phyloP scores from a whole-genome alignment of 768 basidiomycete species.

The Russula brevipes region DNA sequence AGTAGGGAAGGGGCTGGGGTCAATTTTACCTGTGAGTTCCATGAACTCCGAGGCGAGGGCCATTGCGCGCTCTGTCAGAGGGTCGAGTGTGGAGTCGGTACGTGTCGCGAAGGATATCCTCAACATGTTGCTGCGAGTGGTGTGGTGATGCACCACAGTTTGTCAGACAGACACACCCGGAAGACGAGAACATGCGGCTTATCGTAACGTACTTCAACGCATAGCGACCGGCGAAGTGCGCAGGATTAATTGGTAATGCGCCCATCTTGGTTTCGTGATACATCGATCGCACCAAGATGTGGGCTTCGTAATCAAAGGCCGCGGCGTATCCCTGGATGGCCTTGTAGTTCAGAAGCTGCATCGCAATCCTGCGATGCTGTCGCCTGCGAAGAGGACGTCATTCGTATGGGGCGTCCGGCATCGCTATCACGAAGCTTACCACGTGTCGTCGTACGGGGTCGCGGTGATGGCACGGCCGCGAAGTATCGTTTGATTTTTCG shows the following conservation, averaged over 20 bases:
- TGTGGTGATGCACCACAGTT: slow-evolving; percentile 1
- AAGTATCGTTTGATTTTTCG: slow-evolving; percentile 44
- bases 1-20: background rate
- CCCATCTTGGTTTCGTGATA: slow-evolving; percentile 35
- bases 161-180: slow-evolving; percentile 1
- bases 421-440: slow-evolving; percentile 29
- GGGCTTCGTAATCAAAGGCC: slow-evolving; percentile 39
- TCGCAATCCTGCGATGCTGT: slow-evolving; percentile 41
- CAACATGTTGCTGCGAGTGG: slow-evolving; percentile 40
- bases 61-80: slow-evolving; percentile 37
- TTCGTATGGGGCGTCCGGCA: background rate
- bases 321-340: slow-evolving; percentile 37
- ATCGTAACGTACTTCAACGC: slow-evolving; percentile 26
- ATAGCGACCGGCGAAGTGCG: slow-evolving; percentile 38
- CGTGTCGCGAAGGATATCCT: slow-evolving; percentile 41
- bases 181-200: background rate
- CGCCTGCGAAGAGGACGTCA: slow-evolving; percentile 30
- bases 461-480: slow-evolving; percentile 42
- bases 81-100: slow-evolving; percentile 38
- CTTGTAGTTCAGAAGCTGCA: slow-evolving; percentile 31
- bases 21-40: slow-evolving; percentile 30
- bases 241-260: slow-evolving; percentile 35
- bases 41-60: slow-evolving; percentile 43
- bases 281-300: slow-evolving; percentile 37
- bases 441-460: slow-evolving; percentile 41